Evolutionary conservation across 495 filamentous ascomycete species (phyloP).

Genomic region (Tuber calosporum): DNA sequence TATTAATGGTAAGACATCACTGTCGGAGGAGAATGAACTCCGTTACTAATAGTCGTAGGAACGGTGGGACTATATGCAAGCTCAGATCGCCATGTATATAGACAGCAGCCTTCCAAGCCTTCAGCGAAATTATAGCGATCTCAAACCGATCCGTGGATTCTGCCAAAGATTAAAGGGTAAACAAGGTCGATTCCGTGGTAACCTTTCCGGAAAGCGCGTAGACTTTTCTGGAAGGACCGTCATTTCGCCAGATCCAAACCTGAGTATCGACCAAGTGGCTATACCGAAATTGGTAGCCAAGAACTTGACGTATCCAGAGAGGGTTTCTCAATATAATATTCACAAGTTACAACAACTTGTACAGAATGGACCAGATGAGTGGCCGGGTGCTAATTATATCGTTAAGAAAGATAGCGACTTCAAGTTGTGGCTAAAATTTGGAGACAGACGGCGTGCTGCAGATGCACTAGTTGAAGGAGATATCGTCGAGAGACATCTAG

Average conservation of each 20-base stretch:
- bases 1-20: constrained; percentile 57
- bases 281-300: constrained; percentile 82
- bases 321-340: constrained; percentile 72
- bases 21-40: not conserved
- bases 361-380: constrained; percentile 61
- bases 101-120: constrained; percentile 94
- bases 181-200: constrained; percentile 92
- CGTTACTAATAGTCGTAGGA: constrained; percentile 46
- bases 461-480: constrained; percentile 71
- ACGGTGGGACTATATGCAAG: constrained; percentile 93
- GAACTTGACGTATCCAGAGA: constrained; percentile 90
- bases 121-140: constrained; percentile 51
- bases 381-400: constrained; percentile 81
- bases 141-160: constrained; percentile 78
- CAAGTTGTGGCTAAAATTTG: constrained; percentile 68
- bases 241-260: constrained; percentile 92
- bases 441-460: constrained; percentile 59
- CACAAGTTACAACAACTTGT: constrained; percentile 68
- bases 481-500: constrained; percentile 85
- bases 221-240: constrained; percentile 97
- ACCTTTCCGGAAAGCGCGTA: constrained; percentile 94
- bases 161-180: constrained; percentile 95
- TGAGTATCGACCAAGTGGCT: constrained; percentile 88
- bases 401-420: constrained; percentile 62
- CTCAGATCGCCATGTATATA: constrained; percentile 93